Percentiles rank a stretch among this genome's conserved stretches.
Conservation (phyloP, 495 filamentous ascomycete species). For the Saxophila tyrrhenica region DNA sequence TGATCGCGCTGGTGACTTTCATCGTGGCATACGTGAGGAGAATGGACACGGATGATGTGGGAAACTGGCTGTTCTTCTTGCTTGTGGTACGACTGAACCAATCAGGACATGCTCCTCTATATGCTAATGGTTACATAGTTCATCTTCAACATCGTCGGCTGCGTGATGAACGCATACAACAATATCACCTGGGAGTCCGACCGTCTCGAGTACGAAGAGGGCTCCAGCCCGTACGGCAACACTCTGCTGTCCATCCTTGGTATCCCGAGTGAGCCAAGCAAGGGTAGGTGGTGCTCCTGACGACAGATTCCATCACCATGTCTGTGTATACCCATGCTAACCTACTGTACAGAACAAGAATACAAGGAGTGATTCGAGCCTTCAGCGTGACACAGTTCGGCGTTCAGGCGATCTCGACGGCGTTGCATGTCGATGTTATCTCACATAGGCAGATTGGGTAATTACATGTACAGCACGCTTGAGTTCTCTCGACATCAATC, state of each 20-base stretch:
- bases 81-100: neutral
- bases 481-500: too few relatives aligned
- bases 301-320: too few relatives aligned
- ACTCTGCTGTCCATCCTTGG: constrained; percentile 11
- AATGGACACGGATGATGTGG: constrained; percentile 2
- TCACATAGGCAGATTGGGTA: too few relatives aligned
- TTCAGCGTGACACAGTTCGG: neutral
- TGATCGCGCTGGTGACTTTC: constrained; percentile 13
- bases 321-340: neutral
- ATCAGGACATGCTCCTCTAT: neutral
- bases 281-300: neutral
- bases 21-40: constrained; percentile 14
- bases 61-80: constrained; percentile 17
- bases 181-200: constrained; percentile 20
- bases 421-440: too few relatives aligned
- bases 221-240: constrained; percentile 7
- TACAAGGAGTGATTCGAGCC: neutral
- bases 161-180: constrained; percentile 22
- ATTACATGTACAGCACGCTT: too few relatives aligned
- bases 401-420: neutral
- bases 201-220: constrained; percentile 15
- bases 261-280: constrained; percentile 1
- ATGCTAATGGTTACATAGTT: constrained; percentile 1
- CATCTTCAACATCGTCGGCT: constrained; percentile 18
- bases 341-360: neutral